Conservation (phyloP, 179 eudicot genomes). For the Vitellaria paradoxa region DNA sequence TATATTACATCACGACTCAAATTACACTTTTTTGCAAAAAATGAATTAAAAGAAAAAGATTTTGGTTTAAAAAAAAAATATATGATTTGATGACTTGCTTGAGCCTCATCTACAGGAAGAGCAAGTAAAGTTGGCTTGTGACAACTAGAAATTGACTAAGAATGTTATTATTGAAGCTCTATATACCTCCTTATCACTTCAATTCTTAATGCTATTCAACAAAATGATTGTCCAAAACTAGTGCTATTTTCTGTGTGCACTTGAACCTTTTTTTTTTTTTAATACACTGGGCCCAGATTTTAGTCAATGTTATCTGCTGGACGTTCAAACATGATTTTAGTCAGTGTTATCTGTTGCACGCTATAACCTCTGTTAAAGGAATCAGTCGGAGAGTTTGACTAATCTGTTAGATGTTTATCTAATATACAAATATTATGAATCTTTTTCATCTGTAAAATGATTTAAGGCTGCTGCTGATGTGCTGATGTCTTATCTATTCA, state of each 20-base stretch:
- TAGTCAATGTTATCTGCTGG: background rate
- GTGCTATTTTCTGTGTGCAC: too few species aligned
- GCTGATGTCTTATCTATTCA: background rate
- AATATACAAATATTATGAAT: background rate
- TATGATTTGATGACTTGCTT: background rate
- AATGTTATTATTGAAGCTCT: too few species aligned
- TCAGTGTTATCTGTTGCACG: background rate
- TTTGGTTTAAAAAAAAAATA: background rate
- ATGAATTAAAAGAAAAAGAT: too few species aligned
- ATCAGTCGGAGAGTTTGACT: background rate
- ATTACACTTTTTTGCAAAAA: too few species aligned
- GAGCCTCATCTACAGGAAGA: background rate
- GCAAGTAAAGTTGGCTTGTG: background rate
- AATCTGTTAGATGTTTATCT: background rate
- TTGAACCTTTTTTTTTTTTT: too few species aligned
- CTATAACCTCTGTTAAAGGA: background rate
- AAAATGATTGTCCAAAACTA: too few species aligned
- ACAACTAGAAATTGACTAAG: background rate
- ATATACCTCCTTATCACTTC: too few species aligned
- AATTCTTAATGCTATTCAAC: slow-evolving; percentile 3
- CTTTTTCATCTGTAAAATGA: slow-evolving; percentile 6
- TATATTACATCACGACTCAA: background rate
- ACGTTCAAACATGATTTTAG: background rate
- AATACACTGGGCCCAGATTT: background rate
- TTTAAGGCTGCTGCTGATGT: background rate